Conservation (phyloP, 179 eudicot genomes). For the Corrigiola litoralis region DNA sequence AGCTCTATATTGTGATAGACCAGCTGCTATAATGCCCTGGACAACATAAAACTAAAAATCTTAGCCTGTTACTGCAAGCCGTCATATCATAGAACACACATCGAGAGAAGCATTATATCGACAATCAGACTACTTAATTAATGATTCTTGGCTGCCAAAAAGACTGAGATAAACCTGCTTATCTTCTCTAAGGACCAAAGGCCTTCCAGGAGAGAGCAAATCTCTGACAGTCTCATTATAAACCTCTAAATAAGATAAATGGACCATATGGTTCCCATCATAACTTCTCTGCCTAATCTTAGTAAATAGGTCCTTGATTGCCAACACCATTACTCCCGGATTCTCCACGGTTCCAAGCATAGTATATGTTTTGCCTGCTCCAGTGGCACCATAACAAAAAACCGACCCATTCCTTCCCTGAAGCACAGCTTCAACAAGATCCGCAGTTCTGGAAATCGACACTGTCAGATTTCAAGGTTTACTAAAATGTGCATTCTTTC, state of each 20-base stretch:
- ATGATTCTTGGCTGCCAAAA: not conserved
- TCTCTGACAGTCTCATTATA: slow-evolving; percentile 92
- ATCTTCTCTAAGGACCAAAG: slow-evolving; percentile 80
- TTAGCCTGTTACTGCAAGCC: not conserved
- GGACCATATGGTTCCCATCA: slow-evolving; percentile 80
- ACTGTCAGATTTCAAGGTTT: not conserved
- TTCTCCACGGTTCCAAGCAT: slow-evolving; percentile 77
- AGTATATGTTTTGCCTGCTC: slow-evolving; percentile 89
- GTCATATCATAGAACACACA: not conserved
- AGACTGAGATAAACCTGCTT: slow-evolving; percentile 48
- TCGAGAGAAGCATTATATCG: not conserved
- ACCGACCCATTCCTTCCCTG: slow-evolving; percentile 87
- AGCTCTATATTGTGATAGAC: slow-evolving; percentile 81
- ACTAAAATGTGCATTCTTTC: not conserved
- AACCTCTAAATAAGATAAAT: slow-evolving; percentile 81
- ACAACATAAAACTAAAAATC: slow-evolving; percentile 6
- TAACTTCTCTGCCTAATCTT: slow-evolving; percentile 74
- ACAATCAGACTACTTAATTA: not conserved
- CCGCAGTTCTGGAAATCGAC: slow-evolving; percentile 62
- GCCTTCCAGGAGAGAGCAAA: slow-evolving; percentile 87
- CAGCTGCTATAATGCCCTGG: slow-evolving; percentile 82
- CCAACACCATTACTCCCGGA: slow-evolving; percentile 91
- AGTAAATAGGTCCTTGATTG: slow-evolving; percentile 75
- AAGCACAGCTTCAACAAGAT: slow-evolving; percentile 81
- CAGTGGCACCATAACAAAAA: slow-evolving; percentile 89